phyloP scores from a whole-genome alignment of 129 eudicot species.

The Centrapalus pauciflorus region DNA sequence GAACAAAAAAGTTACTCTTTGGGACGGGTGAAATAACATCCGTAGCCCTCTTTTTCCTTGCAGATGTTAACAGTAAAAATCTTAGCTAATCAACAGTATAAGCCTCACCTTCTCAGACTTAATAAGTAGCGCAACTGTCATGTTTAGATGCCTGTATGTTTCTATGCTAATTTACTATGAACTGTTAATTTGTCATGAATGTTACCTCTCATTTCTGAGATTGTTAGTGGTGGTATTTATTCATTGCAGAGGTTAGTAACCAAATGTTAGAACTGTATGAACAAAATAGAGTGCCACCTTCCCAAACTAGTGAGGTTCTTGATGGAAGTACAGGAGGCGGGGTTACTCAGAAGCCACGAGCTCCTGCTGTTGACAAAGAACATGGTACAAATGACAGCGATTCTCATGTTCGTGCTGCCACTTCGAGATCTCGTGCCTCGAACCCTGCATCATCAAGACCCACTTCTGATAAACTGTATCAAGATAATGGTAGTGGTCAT shows the following conservation, averaged over 20 bases:
- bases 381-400: conserved; percentile 28
- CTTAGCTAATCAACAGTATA: no score
- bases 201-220: not conserved
- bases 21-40: no score
- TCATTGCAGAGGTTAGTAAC: conserved; percentile 50
- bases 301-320: conserved; percentile 46
- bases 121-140: no score
- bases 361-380: conserved; percentile 19
- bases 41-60: no score
- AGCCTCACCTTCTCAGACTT: no score
- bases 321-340: conserved; percentile 42
- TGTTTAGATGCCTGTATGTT: no score
- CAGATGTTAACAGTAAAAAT: no score
- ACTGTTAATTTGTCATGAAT: not conserved
- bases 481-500: conserved; percentile 7
- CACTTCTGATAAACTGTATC: conserved; percentile 16
- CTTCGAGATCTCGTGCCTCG: conserved; percentile 15
- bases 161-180: not conserved
- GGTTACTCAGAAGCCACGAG: conserved; percentile 19
- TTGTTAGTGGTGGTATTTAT: not conserved
- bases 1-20: no score
- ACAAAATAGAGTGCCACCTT: conserved; percentile 37
- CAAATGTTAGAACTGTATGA: conserved; percentile 57
- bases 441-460: conserved; percentile 26
- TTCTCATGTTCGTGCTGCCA: conserved; percentile 25